Base-by-base conservation (phyloP, 129 eudicot species). In the Chrysanthemum lavandulifolium region DNA sequence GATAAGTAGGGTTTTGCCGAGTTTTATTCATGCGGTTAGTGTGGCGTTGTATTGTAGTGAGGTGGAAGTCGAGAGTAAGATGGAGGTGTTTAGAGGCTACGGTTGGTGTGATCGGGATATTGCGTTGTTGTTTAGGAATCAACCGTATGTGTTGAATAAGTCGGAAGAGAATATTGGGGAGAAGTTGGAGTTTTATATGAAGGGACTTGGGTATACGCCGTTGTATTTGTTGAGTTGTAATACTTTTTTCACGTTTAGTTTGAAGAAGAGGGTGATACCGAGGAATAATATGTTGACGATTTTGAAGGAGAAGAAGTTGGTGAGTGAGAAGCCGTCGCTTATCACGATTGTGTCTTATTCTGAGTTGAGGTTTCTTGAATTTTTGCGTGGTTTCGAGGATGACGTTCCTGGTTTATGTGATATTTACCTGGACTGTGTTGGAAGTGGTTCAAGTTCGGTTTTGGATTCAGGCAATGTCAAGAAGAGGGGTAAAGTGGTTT, bases 61-160 rank as follows among this genome's bases (percentile, higher is more conserved):
- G 45, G 16, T 66, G 1, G 72, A 53, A 7, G 11, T 85, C 0
- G 80, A 79, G 47, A 67, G 53, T 21, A 85, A 69, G 71, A 53
- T 72, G 71, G 14, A 58, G 13, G 7, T 76, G 6, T 85, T 78
- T 27, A 82, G 69, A 76, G 65, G 84, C 21, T 85, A 67, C 69
- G 86, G 89, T 43, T 82, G 80, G 82, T 72, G 70, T 12, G 84
- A 79, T 73, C 52, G 52, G 10, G 84, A 79, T 13, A 73, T 82
- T 2, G 15, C 15, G 1, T 63, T 53, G 33, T 61, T 82, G 76
- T 55, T 66, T 29, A 79, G 67, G 82, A 53, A 12, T 54, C 68
- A 45, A 7, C 86, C 86, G 0, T 36, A 18, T 23, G 43, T 51
- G 60, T 52, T 85, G 66, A 55, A 40, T 9, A 25, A 65, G 14